phyloP scores from a whole-genome alignment of 306 rosid genomes.

The Spatholobus suberectus region DNA sequence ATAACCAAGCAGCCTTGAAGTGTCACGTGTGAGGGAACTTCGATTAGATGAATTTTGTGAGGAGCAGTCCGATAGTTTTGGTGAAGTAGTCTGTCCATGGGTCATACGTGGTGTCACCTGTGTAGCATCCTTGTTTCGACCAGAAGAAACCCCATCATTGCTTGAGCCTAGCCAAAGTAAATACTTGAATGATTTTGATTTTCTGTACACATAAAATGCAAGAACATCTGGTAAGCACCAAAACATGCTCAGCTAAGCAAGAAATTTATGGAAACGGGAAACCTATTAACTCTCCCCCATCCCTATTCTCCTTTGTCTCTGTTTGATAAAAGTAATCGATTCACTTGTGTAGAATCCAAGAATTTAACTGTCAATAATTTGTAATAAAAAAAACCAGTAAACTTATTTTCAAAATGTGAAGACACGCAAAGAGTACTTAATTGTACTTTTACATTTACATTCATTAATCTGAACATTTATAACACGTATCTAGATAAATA shows the following conservation, averaged over 20 bases:
- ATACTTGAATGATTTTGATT: slow-evolving; percentile 19
- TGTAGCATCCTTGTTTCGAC: background rate
- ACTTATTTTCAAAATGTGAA: too few species aligned
- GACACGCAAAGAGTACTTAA: too few species aligned
- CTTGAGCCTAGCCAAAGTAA: background rate
- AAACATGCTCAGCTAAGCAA: background rate
- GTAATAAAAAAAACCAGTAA: too few species aligned
- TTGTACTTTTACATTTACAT: too few species aligned
- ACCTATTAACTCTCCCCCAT: background rate
- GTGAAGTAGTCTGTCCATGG: slow-evolving; percentile 34
- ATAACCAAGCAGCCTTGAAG: slow-evolving; percentile 41
- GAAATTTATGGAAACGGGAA: background rate
- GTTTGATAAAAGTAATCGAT: too few species aligned
- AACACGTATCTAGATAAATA: too few species aligned
- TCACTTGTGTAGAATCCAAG: too few species aligned
- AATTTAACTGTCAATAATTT: too few species aligned
- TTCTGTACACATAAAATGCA: slow-evolving; percentile 37
- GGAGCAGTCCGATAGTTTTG: background rate
- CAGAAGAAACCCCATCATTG: background rate
- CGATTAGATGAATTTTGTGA: slow-evolving; percentile 29
- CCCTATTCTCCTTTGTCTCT: background rate
- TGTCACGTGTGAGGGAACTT: slow-evolving; percentile 31
- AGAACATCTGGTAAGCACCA: background rate
- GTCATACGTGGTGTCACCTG: slow-evolving; percentile 4
- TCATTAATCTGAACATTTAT: too few species aligned